phyloP scores from a whole-genome alignment of 352 stramenopile species.

The Plasmopara halstedii region DNA sequence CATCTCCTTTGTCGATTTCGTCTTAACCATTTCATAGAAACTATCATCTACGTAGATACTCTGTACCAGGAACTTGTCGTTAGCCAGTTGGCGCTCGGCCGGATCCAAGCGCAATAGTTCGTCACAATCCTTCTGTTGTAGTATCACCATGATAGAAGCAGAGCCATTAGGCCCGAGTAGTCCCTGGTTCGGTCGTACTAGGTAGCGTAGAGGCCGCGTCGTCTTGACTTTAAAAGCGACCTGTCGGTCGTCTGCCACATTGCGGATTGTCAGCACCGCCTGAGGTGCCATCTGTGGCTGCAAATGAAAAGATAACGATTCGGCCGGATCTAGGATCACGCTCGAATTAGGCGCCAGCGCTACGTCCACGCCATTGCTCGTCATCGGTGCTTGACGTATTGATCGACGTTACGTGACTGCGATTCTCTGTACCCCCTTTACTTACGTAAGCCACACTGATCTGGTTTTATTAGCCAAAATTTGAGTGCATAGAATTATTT shows the following conservation, averaged over 20 bases:
- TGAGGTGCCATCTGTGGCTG: conserved; percentile 57
- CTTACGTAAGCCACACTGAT: neutral
- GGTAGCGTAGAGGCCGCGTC: conserved; percentile 78
- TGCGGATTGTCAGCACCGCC: conserved; percentile 76
- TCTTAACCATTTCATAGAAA: conserved; percentile 84
- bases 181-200: conserved; percentile 85
- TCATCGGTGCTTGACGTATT: conserved; percentile 22
- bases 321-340: conserved; percentile 72
- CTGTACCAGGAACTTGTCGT: conserved; percentile 88
- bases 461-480: too few relatives aligned
- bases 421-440: conserved; percentile 10
- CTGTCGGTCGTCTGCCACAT: conserved; percentile 70
- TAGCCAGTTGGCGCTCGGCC: conserved; percentile 70
- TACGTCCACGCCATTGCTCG: conserved; percentile 42
- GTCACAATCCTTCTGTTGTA: conserved; percentile 87
- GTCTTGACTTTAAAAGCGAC: conserved; percentile 89
- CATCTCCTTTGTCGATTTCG: conserved; percentile 83
- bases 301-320: conserved; percentile 74
- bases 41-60: conserved; percentile 77
- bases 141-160: conserved; percentile 79
- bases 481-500: too few relatives aligned
- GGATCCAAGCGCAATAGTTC: conserved; percentile 72
- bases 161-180: conserved; percentile 69
- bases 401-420: conserved; percentile 8
- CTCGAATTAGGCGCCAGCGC: conserved; percentile 62